Base-by-base conservation (phyloP, 2,329 filamentous ascomycete species). In the Xylariales sp. region DNA sequence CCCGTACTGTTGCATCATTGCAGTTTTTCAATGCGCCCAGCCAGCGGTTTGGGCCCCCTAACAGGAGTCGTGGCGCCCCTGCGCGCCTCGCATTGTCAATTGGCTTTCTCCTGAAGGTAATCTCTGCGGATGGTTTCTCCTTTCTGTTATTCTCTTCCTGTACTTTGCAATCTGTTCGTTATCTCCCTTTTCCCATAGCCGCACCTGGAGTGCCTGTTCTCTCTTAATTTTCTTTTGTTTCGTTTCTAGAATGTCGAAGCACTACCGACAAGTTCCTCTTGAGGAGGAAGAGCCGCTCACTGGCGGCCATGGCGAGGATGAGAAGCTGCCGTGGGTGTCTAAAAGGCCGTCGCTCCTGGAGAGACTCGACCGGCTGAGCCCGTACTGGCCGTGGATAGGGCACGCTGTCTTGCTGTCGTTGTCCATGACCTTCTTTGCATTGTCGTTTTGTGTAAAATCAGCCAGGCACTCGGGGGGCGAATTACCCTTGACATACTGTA, bases 321-420 rank as follows among this genome's bases (percentile, higher is more conserved):
- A 57, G 29, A 52, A 47, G 40, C 49, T 43, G 43, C 39, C 41
- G 31, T 56, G 48, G 37, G 44, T 38, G 33, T 41, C 29, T 17
- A 41, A 34, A 14, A 41, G 24, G 14, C 33, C 41, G 25, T 46
- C 40, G 18, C 37, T 50, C 27, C 40, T 40, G 19, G 39, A 45
- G 17, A 42, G 42, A 12, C 16, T 51, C 12, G 38, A 43, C 8
- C 51, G 37, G 18, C 24, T 57, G 18, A 50, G 50, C 18, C 49
- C 56, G 20, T 44, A 63, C 44, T 66, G 63, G 64, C 42, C 51
- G 33, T 69, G 65, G 65, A 44, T 67, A 16, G 56, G 48, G 7
- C 66, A 69, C 41, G 59, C 54, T 6, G 33, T 66, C 8, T 54
- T 69, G 15, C 41, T 70, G 23, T 62, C 64, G 6, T 40, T 56